A percentile compares a stretch with the other conserved stretches of the same genome.
phyloP scores from a whole-genome alignment of 805 yeast species.

The Barnettozyma vustinii region DNA sequence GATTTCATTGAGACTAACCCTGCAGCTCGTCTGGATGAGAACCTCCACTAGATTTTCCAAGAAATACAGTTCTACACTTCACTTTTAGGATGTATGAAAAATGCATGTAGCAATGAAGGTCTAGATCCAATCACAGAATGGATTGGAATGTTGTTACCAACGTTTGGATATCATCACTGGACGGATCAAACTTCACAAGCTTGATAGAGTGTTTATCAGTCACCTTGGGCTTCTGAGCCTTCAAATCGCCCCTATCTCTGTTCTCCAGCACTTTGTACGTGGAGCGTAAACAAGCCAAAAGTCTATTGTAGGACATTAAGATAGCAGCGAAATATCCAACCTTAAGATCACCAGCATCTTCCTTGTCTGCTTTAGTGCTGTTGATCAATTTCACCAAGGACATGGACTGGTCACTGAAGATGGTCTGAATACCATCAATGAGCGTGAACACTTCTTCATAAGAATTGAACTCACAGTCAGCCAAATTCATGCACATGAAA shows the following conservation, averaged over 20 bases:
- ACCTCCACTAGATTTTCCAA: slow-evolving; percentile 19
- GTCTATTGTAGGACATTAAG: slow-evolving; percentile 3
- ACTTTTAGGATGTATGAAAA: background rate
- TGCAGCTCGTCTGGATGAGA: slow-evolving; percentile 94
- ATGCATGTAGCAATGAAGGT: background rate
- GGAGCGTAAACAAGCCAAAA: slow-evolving; percentile 5
- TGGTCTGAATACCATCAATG: slow-evolving; percentile 36
- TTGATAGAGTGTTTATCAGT: slow-evolving; percentile 1
- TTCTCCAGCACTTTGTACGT: slow-evolving; percentile 10
- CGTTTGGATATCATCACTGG: background rate
- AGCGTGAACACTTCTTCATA: slow-evolving; percentile 49
- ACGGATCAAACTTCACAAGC: slow-evolving; percentile 4
- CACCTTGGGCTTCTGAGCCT: slow-evolving; percentile 8
- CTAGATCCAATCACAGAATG: background rate
- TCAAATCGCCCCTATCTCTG: slow-evolving; percentile 7
- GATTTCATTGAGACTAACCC: slow-evolving; percentile 95
- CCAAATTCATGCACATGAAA: slow-evolving; percentile 36
- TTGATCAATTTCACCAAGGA: slow-evolving; percentile 4
- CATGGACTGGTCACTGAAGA: slow-evolving; percentile 9
- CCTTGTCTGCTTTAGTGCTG: background rate
- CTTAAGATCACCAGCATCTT: background rate
- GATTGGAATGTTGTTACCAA: background rate
- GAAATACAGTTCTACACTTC: background rate
- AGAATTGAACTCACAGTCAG: slow-evolving; percentile 33
- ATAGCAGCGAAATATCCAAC: slow-evolving; percentile 7